Percentiles rank a stretch among this genome's conserved stretches.
Evolutionary conservation across 257 asterid genomes (phyloP).

Genomic region (Anisodus tanguticus): DNA sequence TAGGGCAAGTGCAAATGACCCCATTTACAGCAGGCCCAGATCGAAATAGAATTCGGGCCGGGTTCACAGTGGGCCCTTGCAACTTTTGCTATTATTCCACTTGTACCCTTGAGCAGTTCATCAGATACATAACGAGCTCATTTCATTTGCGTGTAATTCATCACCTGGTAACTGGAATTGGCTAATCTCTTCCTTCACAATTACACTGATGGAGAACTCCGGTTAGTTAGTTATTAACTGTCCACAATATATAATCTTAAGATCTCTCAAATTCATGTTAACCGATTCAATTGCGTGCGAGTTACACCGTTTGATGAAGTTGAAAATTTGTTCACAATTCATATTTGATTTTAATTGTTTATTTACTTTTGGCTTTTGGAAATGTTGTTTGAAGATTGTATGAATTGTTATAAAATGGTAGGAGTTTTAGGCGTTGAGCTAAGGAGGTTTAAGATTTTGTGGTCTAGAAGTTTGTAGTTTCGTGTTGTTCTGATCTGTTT

Average conservation of each 20-base stretch:
- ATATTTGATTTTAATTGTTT: not conserved
- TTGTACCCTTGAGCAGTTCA: not conserved
- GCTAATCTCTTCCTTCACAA: not conserved
- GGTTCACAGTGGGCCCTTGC: not conserved
- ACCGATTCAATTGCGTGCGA: no score
- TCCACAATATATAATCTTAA: not conserved
- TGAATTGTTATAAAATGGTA: not conserved
- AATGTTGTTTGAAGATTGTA: not conserved
- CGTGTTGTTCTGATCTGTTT: not conserved
- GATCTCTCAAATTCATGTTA: not conserved
- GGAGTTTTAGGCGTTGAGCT: not conserved
- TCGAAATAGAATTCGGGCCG: conserved; percentile 6
- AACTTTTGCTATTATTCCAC: not conserved
- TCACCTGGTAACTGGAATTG: not conserved
- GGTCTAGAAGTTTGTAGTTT: conserved; percentile 8
- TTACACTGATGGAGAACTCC: conserved; percentile 23
- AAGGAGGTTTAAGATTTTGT: conserved; percentile 24
- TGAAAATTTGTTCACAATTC: not conserved
- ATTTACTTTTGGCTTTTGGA: not conserved
- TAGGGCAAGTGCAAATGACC: no score
- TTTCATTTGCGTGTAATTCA: not conserved
- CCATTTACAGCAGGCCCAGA: not conserved
- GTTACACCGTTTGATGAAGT: not conserved
- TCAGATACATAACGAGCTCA: conserved; percentile 12
- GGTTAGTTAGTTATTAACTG: conserved; percentile 7